Base-by-base conservation (phyloP, 208 protist species). In the Trypanosoma mega region DNA sequence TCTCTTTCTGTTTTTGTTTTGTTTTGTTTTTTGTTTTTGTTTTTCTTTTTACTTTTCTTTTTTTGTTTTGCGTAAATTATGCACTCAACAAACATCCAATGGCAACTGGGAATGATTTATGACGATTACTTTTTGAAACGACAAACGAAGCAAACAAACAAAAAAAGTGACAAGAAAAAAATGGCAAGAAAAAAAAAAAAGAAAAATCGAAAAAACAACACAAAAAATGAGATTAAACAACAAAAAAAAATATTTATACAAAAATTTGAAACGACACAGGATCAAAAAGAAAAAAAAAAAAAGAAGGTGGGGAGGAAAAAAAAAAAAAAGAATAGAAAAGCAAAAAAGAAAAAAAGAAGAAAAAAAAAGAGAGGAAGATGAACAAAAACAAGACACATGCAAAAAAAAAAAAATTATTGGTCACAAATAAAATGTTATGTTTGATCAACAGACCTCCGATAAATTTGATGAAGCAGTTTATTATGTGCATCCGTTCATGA, bases 311-410 rank as follows among this genome's bases (percentile, higher is more conserved):
- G 37, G 43, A 37, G 23, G 11, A 50, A 59, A 1, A 34, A 34
- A 68, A 23, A 47, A 49, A 66, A 55, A 52, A 49, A 29, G 51
- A 43, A 57, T 41, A 37, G 24, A 58, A 57, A 30, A 48, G 41
- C 37, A 26, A 26, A 50, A 52, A 52, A 16, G 46, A 24, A 27
- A 16, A 61, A 43, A 52, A 27, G 46, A 24, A 2, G 24, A 51
- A 52, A 45, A 31, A 53, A 47, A 31, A 21, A 16, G 5, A 11
- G 16, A 26, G 5, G 2, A 5, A 16, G 20, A 33, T 3, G 16
- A 12, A 21, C 12, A 33, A 4, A 47, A 5, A 31, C 44, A 33
- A 59, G 34, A 59, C 44, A 6, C 7, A 48, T 20, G 9, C 16
- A 48, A 23, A 48, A 48, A 3, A 23, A 23, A 23, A 48, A 48